Conservation (phyloP, 2,329 filamentous ascomycete species). For the Lachnellula hyalina region DNA sequence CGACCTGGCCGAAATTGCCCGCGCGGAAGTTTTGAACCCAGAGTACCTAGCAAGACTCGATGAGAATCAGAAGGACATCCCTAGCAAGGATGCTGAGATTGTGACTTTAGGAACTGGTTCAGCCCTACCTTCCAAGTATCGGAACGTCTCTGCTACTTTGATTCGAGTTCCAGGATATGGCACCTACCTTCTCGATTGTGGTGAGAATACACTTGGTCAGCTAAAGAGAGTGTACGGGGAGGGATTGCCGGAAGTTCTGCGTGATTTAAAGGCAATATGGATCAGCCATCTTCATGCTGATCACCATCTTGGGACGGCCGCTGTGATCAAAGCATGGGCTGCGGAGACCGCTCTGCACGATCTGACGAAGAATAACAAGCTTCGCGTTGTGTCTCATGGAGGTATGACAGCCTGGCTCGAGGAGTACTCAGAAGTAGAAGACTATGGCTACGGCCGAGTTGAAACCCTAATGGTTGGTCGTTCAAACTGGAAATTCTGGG, state of each 20-base stretch:
- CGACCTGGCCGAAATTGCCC: slow-evolving; percentile 46
- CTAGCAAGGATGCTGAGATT: slow-evolving; percentile 72
- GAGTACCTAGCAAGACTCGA: slow-evolving; percentile 46
- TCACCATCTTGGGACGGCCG: slow-evolving; percentile 82
- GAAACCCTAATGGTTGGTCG: slow-evolving; percentile 19
- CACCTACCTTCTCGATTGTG: slow-evolving; percentile 86
- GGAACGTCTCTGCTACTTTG: slow-evolving; percentile 88
- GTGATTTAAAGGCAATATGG: slow-evolving; percentile 75
- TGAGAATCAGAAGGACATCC: slow-evolving; percentile 57
- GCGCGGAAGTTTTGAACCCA: slow-evolving; percentile 34
- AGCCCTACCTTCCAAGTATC: slow-evolving; percentile 82
- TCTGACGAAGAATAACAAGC: slow-evolving; percentile 34
- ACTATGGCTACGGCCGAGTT: slow-evolving; percentile 60
- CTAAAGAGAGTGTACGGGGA: slow-evolving; percentile 68
- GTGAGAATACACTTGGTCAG: slow-evolving; percentile 88
- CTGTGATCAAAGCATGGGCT: slow-evolving; percentile 79
- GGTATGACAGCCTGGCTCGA: slow-evolving; percentile 71
- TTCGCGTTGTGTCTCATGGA: slow-evolving; percentile 64
- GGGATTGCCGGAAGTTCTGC: slow-evolving; percentile 65
- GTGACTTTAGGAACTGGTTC: slow-evolving; percentile 89
- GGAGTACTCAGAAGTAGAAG: slow-evolving; percentile 75
- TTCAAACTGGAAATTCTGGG: not conserved
- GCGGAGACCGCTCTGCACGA: slow-evolving; percentile 41
- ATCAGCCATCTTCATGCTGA: slow-evolving; percentile 96
- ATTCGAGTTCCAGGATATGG: slow-evolving; percentile 78